A percentile compares a stretch with the other conserved stretches of the same genome.
phyloP scores from a whole-genome alignment of 305 asterid species.

The Stenogyne calaminthoides region DNA sequence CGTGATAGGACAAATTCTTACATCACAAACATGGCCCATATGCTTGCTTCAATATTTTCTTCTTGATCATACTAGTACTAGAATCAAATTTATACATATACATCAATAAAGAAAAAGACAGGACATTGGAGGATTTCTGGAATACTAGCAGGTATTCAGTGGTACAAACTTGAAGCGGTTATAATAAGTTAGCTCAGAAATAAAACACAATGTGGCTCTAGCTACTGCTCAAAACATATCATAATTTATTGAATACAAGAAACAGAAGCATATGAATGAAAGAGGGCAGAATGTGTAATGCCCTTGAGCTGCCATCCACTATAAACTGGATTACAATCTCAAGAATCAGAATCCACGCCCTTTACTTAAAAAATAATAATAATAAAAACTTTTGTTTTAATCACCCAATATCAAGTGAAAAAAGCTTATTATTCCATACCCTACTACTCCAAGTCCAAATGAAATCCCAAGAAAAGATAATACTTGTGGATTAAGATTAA shows the following conservation, averaged over 20 bases:
- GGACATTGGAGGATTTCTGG: too few relatives aligned
- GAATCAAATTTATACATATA: too few relatives aligned
- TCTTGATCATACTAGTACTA: too few relatives aligned
- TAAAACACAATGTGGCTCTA: neutral
- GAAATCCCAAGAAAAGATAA: neutral
- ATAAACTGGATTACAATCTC: neutral
- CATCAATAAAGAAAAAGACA: too few relatives aligned
- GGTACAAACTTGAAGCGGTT: too few relatives aligned
- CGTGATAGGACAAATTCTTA: neutral
- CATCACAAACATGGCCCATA: neutral
- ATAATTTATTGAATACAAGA: neutral
- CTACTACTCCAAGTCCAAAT: neutral
- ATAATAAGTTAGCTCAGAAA: neutral
- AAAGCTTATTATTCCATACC: neutral
- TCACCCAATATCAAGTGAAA: neutral
- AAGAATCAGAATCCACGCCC: conserved; percentile 13
- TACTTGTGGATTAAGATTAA: too few relatives aligned
- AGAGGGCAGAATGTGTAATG: neutral
- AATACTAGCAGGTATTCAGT: too few relatives aligned
- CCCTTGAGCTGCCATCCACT: neutral
- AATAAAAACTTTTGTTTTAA: neutral
- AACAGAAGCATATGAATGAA: neutral
- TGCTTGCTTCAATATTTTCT: neutral
- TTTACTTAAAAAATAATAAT: neutral
- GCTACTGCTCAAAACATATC: neutral